Evolutionary conservation across 2,329 filamentous ascomycete genomes (phyloP).

Genomic region (Aspergillus niger): DNA sequence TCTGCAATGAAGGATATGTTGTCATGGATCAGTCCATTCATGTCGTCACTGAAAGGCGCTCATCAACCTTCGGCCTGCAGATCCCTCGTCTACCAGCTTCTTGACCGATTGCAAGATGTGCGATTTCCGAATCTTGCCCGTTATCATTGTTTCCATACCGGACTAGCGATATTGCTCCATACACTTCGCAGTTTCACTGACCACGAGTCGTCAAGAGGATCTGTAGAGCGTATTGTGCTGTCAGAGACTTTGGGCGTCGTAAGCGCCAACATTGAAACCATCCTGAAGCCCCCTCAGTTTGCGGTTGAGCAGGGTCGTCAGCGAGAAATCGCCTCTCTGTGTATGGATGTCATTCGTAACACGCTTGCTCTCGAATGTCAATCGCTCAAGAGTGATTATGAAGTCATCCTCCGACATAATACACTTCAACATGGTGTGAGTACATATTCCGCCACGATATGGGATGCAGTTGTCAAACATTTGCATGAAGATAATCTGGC

Average conservation of each 20-base stretch:
- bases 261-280: conserved; percentile 53
- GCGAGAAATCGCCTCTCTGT: conserved; percentile 56
- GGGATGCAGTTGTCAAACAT: conserved; percentile 72
- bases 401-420: conserved; percentile 62
- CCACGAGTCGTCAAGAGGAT: conserved; percentile 46
- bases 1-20: conserved; percentile 65
- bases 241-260: conserved; percentile 52
- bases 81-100: conserved; percentile 72
- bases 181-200: conserved; percentile 52
- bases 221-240: conserved; percentile 51
- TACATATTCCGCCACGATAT: conserved; percentile 73
- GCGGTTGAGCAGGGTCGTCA: conserved; percentile 51
- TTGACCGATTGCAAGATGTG: conserved; percentile 57
- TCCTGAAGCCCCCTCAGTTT: conserved; percentile 60
- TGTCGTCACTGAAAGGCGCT: conserved; percentile 72
- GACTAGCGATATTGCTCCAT: conserved; percentile 47
- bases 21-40: conserved; percentile 76
- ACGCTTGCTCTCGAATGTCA: conserved; percentile 71
- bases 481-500: conserved; percentile 68
- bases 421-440: conserved; percentile 67
- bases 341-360: conserved; percentile 66
- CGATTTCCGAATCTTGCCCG: conserved; percentile 45
- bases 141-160: conserved; percentile 50
- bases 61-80: conserved; percentile 80
- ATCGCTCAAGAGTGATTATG: conserved; percentile 68